These are phyloP conservation scores for Thuja plicata DNA, from an alignment of 83 land plant species.

Conservation along the genomic window DNA sequence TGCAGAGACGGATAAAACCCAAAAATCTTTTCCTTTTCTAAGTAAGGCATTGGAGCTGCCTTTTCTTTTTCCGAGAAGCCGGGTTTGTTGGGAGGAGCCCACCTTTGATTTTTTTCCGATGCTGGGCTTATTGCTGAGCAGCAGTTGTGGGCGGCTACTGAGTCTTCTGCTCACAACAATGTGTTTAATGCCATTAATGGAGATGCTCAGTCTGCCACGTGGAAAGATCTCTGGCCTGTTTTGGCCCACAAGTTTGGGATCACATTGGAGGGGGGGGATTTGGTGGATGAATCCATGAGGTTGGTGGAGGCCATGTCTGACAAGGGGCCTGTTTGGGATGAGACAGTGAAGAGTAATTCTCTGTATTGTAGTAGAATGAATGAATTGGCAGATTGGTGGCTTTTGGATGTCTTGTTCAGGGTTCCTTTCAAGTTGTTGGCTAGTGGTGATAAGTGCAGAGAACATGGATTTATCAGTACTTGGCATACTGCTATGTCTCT, in stretches of 20 bases:
- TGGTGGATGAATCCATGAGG: constrained; percentile 13
- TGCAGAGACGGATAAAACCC: too few species aligned
- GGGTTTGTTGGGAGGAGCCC: constrained; percentile 58
- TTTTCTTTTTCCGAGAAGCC: constrained; percentile 48
- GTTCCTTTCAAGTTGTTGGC: constrained; percentile 27
- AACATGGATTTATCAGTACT: constrained; percentile 23
- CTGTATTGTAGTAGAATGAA: constrained; percentile 36
- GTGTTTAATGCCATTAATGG: constrained; percentile 60
- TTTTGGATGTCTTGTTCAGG: constrained; percentile 33
- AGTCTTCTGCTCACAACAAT: constrained; percentile 19
- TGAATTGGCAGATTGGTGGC: constrained; percentile 52
- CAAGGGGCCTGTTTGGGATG: constrained; percentile 44
- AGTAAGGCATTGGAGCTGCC: constrained; percentile 49
- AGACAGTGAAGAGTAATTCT: constrained; percentile 43
- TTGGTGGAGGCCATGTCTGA: constrained; percentile 23
- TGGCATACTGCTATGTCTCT: constrained; percentile 13
- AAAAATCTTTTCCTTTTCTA: too few species aligned
- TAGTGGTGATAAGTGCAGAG: constrained; percentile 23
- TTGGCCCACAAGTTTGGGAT: constrained; percentile 41
- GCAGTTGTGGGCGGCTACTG: constrained; percentile 49
- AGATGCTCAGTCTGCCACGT: constrained; percentile 28
- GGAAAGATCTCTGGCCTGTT: constrained; percentile 68
- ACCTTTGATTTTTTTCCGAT: constrained; percentile 60
- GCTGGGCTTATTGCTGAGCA: constrained; percentile 65
- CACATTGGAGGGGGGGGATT: neutral